Conservation (phyloP, 495 filamentous ascomycete species). For the Saxophila tyrrhenica region DNA sequence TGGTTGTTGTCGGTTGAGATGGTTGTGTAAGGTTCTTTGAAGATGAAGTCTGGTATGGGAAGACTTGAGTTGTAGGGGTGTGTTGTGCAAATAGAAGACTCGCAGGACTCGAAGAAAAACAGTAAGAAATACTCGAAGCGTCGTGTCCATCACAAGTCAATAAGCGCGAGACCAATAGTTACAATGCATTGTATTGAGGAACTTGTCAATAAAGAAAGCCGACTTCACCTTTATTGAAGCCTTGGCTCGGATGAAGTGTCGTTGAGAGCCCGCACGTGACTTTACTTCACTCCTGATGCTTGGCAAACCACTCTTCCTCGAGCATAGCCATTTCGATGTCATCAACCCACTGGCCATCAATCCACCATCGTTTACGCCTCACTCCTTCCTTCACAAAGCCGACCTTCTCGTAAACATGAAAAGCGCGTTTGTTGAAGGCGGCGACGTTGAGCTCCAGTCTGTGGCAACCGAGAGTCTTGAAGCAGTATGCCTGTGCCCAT, state of each 20-base stretch:
- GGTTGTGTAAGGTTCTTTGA: background rate
- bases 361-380: background rate
- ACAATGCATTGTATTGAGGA: conserved; percentile 1
- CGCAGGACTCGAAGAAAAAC: too few relatives aligned
- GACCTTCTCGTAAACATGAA: conserved; percentile 1
- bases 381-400: background rate
- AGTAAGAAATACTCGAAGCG: background rate
- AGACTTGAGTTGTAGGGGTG: background rate
- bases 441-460: background rate
- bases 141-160: background rate
- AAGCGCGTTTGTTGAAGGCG: background rate
- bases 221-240: conserved; percentile 1
- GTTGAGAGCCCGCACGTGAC: background rate
- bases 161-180: background rate
- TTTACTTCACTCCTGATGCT: background rate
- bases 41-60: background rate
- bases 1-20: background rate
- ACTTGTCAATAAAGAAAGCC: background rate
- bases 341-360: background rate
- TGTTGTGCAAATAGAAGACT: background rate
- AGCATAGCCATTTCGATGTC: background rate
- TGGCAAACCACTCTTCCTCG: conserved; percentile 1
- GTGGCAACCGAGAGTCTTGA: background rate
- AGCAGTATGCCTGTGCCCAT: background rate
- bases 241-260: background rate